Evolutionary conservation across 805 yeast species (phyloP), one percentile per base, ranked within the genome.

Genomic region (Ogataea paradorogensis): DNA sequence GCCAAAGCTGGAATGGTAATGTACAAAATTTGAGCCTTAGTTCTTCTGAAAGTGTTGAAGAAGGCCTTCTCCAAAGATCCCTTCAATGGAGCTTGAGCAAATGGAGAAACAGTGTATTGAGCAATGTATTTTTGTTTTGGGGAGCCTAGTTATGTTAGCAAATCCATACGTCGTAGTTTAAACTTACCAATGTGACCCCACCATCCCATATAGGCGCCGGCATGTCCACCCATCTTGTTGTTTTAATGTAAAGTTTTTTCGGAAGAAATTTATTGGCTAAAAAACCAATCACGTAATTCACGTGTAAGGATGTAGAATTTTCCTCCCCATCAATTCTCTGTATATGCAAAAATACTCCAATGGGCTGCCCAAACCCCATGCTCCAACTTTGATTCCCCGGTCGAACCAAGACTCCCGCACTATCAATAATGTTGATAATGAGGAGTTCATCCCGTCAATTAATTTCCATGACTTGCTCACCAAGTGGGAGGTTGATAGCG

Each of bases 1-100:
- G 86, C 65, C 43, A 79, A 71, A 51, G 77, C 88, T 53, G 99
- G 99, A 52, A 88, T 62, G 38, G 77, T 67, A 44, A 91, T 69
- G 70, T 71, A 91, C 55, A 91, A 69, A 47, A 80, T 77, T 74
- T 93, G 97, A 62, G 83, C 73, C 69, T 79, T 85, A 56, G 83
- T 81, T 79, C 99, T 85, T 78, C 99, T 91, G 78, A 84, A 84
- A 36, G 84, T 78, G 82, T 93, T 93, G 82, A 84, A 90, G 52
- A 90, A 68, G 34, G 96, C 87, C 66, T 78, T 82, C 76, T 90
- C 79, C 55, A 83, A 76, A 52, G 82, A 77, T 55, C 95, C 95
- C 67, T 84, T 83, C 66, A 93, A 76, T 43, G 97, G 97, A 66
- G 79, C 81, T 70, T 91, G 95, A 46, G 96, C 96, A 55, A 76